These are phyloP conservation scores for Elongisporangium undulatum DNA, from an alignment of 352 stramenopile species.

Conservation along the genomic window DNA sequence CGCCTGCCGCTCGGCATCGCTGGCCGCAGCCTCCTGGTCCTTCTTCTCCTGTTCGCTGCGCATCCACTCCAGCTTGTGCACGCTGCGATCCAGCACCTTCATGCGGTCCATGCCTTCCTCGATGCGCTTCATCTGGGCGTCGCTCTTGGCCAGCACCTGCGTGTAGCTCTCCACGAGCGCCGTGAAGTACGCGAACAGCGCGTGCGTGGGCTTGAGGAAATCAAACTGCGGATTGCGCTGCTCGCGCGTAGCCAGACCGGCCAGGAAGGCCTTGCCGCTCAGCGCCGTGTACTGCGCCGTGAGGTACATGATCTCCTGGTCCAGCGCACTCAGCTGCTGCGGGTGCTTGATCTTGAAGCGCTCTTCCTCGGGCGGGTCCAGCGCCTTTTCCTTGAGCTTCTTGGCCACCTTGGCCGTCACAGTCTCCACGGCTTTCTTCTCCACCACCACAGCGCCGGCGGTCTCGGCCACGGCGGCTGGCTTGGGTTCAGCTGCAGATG, in stretches of 20 bases:
- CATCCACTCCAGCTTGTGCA: slow-evolving; percentile 81
- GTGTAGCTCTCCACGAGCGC: slow-evolving; percentile 96
- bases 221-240: slow-evolving; percentile 97
- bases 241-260: slow-evolving; percentile 91
- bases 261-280: slow-evolving; percentile 94
- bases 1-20: slow-evolving; percentile 68
- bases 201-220: slow-evolving; percentile 97
- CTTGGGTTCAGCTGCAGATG: slow-evolving; percentile 10
- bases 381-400: slow-evolving; percentile 91
- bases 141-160: slow-evolving; percentile 76
- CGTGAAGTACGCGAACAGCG: slow-evolving; percentile 98
- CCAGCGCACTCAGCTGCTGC: slow-evolving; percentile 83
- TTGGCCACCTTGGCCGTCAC: slow-evolving; percentile 83
- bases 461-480: slow-evolving; percentile 19
- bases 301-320: slow-evolving; percentile 98
- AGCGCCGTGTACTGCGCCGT: slow-evolving; percentile 98
- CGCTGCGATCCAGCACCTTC: slow-evolving; percentile 81
- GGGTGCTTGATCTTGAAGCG: slow-evolving; percentile 88
- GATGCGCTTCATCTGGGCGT: slow-evolving; percentile 68
- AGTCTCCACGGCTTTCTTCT: slow-evolving; percentile 81
- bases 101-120: slow-evolving; percentile 76
- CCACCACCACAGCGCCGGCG: slow-evolving; percentile 54
- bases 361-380: slow-evolving; percentile 54
- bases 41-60: slow-evolving; percentile 70
- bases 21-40: slow-evolving; percentile 65